phyloP scores from a whole-genome alignment of 192 early-diverging fungal species.

The Coemansia sp. region DNA sequence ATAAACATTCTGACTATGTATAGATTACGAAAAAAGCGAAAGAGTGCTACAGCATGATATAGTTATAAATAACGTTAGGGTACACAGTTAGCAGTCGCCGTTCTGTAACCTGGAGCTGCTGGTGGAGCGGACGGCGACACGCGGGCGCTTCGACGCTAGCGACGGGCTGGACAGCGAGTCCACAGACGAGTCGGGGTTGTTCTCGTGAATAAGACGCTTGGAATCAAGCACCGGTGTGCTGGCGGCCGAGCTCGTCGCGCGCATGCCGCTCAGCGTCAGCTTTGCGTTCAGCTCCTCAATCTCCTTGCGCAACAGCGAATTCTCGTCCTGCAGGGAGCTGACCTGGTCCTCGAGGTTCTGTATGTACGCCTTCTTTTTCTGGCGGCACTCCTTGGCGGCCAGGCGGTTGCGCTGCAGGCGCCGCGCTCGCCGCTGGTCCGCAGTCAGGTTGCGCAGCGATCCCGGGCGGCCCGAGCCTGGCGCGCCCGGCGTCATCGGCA shows the following conservation, averaged over 20 bases:
- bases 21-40: too few species aligned
- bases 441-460: constrained; percentile 52
- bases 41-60: too few species aligned
- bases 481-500: constrained; percentile 53
- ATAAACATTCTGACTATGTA: neutral
- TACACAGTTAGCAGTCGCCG: constrained; percentile 1
- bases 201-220: neutral
- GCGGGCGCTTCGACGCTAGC: constrained; percentile 33
- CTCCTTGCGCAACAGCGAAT: constrained; percentile 60
- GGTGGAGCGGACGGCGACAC: constrained; percentile 24
- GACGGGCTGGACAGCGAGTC: constrained; percentile 20
- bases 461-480: constrained; percentile 51
- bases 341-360: constrained; percentile 68
- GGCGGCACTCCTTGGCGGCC: constrained; percentile 81
- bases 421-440: constrained; percentile 73
- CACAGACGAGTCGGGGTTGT: constrained; percentile 1
- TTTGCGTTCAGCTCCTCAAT: constrained; percentile 69
- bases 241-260: constrained; percentile 25
- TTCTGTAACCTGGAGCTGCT: constrained; percentile 7
- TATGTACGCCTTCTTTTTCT: constrained; percentile 82
- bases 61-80: neutral
- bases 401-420: constrained; percentile 73
- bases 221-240: constrained; percentile 29
- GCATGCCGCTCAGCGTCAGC: constrained; percentile 59
- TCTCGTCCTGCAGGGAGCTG: constrained; percentile 61